Evolutionary conservation across 768 basidiomycete genomes (phyloP).

Genomic region (Tephrocybe sp.): DNA sequence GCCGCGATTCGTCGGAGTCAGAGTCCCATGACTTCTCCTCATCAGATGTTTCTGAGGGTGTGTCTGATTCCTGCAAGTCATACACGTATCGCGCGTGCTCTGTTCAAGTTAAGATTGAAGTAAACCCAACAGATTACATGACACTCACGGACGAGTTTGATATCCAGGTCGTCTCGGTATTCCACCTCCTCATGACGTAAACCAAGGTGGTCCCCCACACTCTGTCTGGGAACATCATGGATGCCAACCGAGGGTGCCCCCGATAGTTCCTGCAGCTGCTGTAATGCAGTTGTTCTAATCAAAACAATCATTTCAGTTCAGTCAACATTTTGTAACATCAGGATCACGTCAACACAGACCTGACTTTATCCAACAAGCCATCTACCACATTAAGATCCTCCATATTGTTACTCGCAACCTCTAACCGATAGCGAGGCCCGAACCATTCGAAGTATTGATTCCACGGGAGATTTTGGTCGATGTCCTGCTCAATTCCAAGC

Average conservation of each 20-base stretch:
- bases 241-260: slow-evolving; percentile 84
- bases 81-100: slow-evolving; percentile 71
- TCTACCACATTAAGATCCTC: slow-evolving; percentile 88
- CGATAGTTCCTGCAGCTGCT: slow-evolving; percentile 44
- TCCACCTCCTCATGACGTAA: slow-evolving; percentile 51
- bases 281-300: slow-evolving; percentile 35
- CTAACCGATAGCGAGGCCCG: slow-evolving; percentile 90
- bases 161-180: slow-evolving; percentile 62
- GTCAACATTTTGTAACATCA: neutral
- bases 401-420: slow-evolving; percentile 92
- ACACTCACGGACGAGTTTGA: slow-evolving; percentile 67
- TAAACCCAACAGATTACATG: neutral
- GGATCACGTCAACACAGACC: slow-evolving; percentile 44
- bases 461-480: slow-evolving; percentile 80
- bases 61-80: slow-evolving; percentile 50
- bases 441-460: slow-evolving; percentile 97
- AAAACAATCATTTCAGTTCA: slow-evolving; percentile 1
- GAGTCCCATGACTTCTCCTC: slow-evolving; percentile 48
- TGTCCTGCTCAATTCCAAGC: slow-evolving; percentile 78
- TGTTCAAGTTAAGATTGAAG: slow-evolving; percentile 23
- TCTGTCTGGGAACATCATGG: slow-evolving; percentile 79
- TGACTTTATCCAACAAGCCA: slow-evolving; percentile 75
- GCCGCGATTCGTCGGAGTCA: slow-evolving; percentile 37
- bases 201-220: slow-evolving; percentile 62
- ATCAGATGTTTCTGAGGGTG: slow-evolving; percentile 47